Conservation (phyloP, 2,329 filamentous ascomycete genomes). For the Magnaporthiopsis rhizophila region DNA sequence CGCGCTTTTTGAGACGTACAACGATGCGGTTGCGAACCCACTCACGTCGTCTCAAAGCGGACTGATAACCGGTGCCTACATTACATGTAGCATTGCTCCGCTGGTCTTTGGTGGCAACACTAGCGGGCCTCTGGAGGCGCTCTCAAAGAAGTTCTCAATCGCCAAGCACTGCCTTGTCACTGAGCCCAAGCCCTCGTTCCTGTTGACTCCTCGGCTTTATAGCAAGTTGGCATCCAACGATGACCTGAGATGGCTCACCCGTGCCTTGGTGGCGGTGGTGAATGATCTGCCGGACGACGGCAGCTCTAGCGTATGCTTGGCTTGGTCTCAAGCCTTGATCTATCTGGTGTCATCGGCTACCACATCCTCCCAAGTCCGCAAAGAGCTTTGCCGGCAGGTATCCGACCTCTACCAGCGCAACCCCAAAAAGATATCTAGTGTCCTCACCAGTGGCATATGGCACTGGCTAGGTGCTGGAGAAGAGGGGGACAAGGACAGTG, state of each 20-base stretch:
- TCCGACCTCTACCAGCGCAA: conserved; percentile 55
- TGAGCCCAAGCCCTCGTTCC: conserved; percentile 78
- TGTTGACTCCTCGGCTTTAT: conserved; percentile 79
- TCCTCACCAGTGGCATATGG: conserved; percentile 70
- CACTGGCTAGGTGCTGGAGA: conserved; percentile 64
- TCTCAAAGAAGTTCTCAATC: conserved; percentile 56
- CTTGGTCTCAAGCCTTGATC: conserved; percentile 83
- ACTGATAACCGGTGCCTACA: conserved; percentile 70
- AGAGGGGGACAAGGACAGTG: conserved; percentile 68
- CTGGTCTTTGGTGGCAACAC: conserved; percentile 46
- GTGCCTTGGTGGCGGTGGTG: conserved; percentile 58
- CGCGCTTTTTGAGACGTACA: conserved; percentile 61
- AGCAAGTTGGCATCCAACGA: conserved; percentile 67
- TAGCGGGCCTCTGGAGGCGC: conserved; percentile 32
- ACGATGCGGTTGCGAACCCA: conserved; percentile 72
- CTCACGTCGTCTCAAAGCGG: conserved; percentile 73
- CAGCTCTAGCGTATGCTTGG: conserved; percentile 42
- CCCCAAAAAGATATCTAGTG: conserved; percentile 49
- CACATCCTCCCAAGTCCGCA: conserved; percentile 54
- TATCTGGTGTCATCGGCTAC: conserved; percentile 61
- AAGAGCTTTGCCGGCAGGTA: conserved; percentile 53
- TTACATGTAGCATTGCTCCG: conserved; percentile 59
- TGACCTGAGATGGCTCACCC: conserved; percentile 70
- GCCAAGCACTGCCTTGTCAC: conserved; percentile 57
- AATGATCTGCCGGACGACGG: conserved; percentile 42